Evolutionary conservation across 345 rosid species (phyloP).

Genomic region (Excoecaria cochinchinensis): DNA sequence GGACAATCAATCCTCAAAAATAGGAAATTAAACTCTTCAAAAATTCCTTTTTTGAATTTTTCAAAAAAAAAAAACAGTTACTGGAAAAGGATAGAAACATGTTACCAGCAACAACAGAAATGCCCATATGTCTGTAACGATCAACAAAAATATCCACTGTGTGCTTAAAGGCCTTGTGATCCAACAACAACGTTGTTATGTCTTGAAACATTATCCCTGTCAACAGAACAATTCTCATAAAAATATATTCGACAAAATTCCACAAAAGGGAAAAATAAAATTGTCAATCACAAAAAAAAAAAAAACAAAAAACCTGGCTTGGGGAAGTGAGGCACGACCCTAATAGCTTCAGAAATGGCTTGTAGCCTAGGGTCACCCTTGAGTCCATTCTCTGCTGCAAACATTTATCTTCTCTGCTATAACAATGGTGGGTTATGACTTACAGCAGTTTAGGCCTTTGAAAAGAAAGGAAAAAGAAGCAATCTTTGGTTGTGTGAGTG

Average conservation of each 20-base stretch:
- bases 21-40: neutral
- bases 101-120: constrained; percentile 91
- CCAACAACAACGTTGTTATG: constrained; percentile 79
- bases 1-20: neutral
- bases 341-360: constrained; percentile 61
- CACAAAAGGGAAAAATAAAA: neutral
- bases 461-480: neutral
- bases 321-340: constrained; percentile 77
- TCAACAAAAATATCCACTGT: constrained; percentile 91
- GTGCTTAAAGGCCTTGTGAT: constrained; percentile 84
- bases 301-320: constrained; percentile 45
- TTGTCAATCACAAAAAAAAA: neutral
- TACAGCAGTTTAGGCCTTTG: neutral
- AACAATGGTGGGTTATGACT: neutral
- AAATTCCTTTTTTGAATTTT: too few species aligned
- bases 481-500: neutral
- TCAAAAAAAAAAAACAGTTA: too few species aligned
- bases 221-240: neutral
- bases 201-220: constrained; percentile 97
- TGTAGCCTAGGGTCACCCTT: constrained; percentile 67
- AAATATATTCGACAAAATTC: neutral
- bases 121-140: constrained; percentile 81
- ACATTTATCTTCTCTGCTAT: constrained; percentile 35
- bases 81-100: neutral
- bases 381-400: constrained; percentile 75